Evolutionary conservation across 2,329 filamentous ascomycete species (phyloP).

Genomic region (Aureobasidium melanogenum): DNA sequence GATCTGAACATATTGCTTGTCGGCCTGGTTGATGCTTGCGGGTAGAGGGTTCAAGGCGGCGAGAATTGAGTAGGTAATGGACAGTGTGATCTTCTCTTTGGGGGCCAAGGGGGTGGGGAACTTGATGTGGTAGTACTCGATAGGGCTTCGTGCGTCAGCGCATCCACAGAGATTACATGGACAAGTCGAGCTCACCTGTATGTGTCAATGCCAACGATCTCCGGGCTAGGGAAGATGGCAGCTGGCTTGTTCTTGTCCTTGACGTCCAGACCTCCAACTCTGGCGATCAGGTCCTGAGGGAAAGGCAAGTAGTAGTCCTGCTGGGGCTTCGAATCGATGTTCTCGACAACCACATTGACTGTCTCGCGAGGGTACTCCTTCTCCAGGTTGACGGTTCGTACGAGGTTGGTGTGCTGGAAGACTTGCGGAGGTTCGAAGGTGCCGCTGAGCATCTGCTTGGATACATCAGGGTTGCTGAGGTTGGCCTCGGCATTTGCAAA

Average conservation of each 20-base stretch:
- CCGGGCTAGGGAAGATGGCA: conserved; percentile 55
- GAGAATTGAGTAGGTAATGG: conserved; percentile 76
- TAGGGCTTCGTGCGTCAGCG: conserved; percentile 23
- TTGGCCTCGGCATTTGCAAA: conserved; percentile 50
- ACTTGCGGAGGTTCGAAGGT: conserved; percentile 76
- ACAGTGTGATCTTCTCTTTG: conserved; percentile 72
- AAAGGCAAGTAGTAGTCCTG: conserved; percentile 89
- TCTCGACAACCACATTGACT: conserved; percentile 91
- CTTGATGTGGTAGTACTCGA: conserved; percentile 73
- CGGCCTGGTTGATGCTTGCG: conserved; percentile 70
- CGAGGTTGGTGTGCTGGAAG: conserved; percentile 88
- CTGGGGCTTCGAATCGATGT: conserved; percentile 68
- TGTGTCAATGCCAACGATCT: conserved; percentile 52
- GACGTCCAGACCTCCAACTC: conserved; percentile 79
- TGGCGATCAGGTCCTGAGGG: conserved; percentile 62
- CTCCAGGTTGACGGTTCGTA: conserved; percentile 83
- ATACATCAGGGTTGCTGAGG: conserved; percentile 48
- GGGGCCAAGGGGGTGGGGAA: conserved; percentile 68
- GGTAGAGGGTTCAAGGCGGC: conserved; percentile 74
- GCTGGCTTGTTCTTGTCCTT: conserved; percentile 78
- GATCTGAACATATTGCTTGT: conserved; percentile 79
- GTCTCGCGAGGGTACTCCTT: conserved; percentile 86
- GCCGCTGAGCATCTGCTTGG: conserved; percentile 38
- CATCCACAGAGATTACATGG: neutral
- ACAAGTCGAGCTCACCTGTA: conserved; percentile 36